These are phyloP conservation scores for Musa acuminata DNA, from an alignment of 176 grass and related monocot species.

Conservation along the genomic window DNA sequence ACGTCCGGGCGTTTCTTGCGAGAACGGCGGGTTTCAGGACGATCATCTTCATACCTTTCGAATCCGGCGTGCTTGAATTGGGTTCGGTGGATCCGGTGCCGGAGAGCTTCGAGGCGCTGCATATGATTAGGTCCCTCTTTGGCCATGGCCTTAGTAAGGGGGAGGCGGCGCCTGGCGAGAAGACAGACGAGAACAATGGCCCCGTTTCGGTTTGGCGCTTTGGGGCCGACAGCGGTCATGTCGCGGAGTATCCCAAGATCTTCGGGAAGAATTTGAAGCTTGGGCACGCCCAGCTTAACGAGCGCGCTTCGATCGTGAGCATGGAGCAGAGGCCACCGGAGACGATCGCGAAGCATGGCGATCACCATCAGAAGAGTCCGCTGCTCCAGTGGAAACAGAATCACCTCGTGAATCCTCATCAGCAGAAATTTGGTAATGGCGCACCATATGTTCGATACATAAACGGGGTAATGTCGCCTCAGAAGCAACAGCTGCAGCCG, in stretches of 20 bases:
- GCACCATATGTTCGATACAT: background rate
- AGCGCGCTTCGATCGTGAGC: background rate
- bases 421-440: slow-evolving; percentile 7
- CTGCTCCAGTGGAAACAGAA: slow-evolving; percentile 10
- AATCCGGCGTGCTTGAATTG: slow-evolving; percentile 12
- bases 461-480: background rate
- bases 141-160: background rate
- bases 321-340: background rate
- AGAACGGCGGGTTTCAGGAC: slow-evolving; percentile 13
- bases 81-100: slow-evolving; percentile 4
- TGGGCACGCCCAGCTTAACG: background rate
- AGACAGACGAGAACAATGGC: slow-evolving; percentile 1
- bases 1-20: slow-evolving; percentile 11
- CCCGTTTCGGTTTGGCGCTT: background rate
- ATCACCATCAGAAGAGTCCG: background rate
- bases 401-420: background rate
- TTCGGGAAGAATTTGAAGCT: slow-evolving; percentile 12
- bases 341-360: background rate
- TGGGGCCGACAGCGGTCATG: background rate
- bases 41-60: slow-evolving; percentile 5
- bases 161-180: background rate
- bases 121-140: slow-evolving; percentile 1
- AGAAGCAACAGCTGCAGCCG: slow-evolving; percentile 1
- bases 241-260: slow-evolving; percentile 4
- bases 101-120: slow-evolving; percentile 17